These are phyloP conservation scores for Suillus discolor DNA, from an alignment of 768 basidiomycete genomes.

Conservation along the genomic window DNA sequence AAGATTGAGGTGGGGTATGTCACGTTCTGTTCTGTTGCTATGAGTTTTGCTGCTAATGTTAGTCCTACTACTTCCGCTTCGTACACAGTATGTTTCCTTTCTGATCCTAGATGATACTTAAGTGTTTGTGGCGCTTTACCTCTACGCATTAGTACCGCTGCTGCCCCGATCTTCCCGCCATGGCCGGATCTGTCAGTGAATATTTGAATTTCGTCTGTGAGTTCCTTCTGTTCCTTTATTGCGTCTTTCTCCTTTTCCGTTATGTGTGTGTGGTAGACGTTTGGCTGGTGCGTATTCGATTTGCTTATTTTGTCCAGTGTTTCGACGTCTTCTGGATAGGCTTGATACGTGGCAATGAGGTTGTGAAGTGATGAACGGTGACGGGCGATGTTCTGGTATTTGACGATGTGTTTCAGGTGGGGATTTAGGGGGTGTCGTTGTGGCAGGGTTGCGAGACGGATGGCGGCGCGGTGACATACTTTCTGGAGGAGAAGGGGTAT, in stretches of 20 bases:
- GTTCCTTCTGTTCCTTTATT: background rate
- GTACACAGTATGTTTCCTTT: slow-evolving; percentile 16
- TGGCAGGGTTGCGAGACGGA: slow-evolving; percentile 15
- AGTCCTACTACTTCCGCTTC: slow-evolving; percentile 20
- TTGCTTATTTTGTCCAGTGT: background rate
- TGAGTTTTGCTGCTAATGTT: slow-evolving; percentile 13
- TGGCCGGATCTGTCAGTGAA: slow-evolving; percentile 1
- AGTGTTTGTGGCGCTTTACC: background rate
- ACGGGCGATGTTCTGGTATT: background rate
- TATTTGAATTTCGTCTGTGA: background rate
- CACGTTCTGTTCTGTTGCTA: background rate
- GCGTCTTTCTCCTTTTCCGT: background rate
- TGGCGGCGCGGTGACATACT: background rate
- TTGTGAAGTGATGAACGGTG: slow-evolving; percentile 19
- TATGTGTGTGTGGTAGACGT: background rate
- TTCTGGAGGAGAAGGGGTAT: slow-evolving; percentile 1
- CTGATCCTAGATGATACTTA: slow-evolving; percentile 5
- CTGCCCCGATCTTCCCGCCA: background rate
- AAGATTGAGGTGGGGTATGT: background rate
- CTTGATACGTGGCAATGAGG: slow-evolving; percentile 7
- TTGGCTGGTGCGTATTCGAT: background rate
- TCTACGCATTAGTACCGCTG: background rate
- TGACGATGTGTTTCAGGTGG: background rate
- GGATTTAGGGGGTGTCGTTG: slow-evolving; percentile 5
- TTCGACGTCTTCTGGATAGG: background rate